Evolutionary conservation across 2,329 filamentous ascomycete genomes (phyloP), one percentile per base, ranked within the genome.

Genomic region (Fusarium foetens): DNA sequence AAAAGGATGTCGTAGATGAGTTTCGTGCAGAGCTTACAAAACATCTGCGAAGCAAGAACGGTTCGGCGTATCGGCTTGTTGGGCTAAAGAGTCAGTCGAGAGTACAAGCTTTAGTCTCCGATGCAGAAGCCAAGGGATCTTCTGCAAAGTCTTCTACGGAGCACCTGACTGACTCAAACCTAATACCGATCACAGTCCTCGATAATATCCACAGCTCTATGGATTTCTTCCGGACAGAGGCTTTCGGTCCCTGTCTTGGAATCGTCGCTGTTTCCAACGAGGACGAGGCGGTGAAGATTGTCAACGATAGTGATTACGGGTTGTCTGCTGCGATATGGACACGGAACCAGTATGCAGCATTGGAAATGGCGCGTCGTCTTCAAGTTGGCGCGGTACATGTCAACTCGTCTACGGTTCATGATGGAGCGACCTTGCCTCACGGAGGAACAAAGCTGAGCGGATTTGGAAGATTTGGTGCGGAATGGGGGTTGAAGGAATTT

Each of bases 401-500:
- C 29, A 57, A 57, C 14, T 45, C 27, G 2, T 46, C 38, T n/a
- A 46, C 53, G 2, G 53, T 46, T 46, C 29, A 46, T 35, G 53
- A 46, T 19, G 53, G 35, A 21, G 38, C 53, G 3, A 57, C 53
- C 2, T 3, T 57, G 23, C 53, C 53, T 12, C 39, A 46, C n/a
- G 39, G 39, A 21, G 53, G 53, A 27, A 57, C 53, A 6, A 46
- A 46, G 13, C n/a, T 13, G 10, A 57, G 53, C 1, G 39, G 39
- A 7, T 57, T 57, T 45, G 53, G 53, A 5, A 45, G 53, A 17
- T 57, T 57, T 25, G 53, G 53, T 11, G 53, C 39, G 0, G 53
- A 57, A 57, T 57, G 53, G 53, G 53, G 53, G 1, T 11, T 57
- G 14, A 23, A 45, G 29, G 53, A 57, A 11, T 57, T 57, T 5